These are phyloP conservation scores for Primulina tabacum DNA, from an alignment of 257 asterid genomes.

Conservation along the genomic window DNA sequence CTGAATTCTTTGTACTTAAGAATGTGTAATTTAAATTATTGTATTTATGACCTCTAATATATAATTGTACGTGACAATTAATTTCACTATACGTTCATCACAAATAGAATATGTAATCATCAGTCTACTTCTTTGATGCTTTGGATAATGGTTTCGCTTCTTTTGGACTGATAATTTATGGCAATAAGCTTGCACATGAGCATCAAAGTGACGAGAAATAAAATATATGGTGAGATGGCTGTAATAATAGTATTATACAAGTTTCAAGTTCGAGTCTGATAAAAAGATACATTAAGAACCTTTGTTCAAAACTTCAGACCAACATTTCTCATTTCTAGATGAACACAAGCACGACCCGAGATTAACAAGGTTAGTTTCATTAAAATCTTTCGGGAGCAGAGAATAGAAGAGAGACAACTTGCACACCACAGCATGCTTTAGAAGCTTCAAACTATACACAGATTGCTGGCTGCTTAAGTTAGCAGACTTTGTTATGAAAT, in stretches of 20 bases:
- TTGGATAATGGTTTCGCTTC: not conserved
- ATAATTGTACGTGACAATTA: too few species aligned
- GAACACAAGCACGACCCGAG: not conserved
- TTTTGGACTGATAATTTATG: not conserved
- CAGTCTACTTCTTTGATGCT: too few species aligned
- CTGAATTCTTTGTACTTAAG: too few species aligned
- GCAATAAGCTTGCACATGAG: not conserved
- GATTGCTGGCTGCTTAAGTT: not conserved
- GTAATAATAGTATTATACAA: not conserved
- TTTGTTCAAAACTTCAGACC: not conserved
- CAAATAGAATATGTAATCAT: not conserved
- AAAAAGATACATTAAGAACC: not conserved
- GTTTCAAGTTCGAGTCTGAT: not conserved
- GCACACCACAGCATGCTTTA: not conserved
- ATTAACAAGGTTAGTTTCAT: not conserved
- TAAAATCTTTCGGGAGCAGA: not conserved
- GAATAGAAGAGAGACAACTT: not conserved
- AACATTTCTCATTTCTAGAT: not conserved
- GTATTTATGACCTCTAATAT: too few species aligned
- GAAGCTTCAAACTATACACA: not conserved
- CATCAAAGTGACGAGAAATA: not conserved
- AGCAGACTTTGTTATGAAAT: not conserved
- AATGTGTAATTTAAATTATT: too few species aligned
- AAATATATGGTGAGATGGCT: not conserved
- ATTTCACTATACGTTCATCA: too few species aligned